Conservation (phyloP, 2,329 filamentous ascomycete genomes). For the Colletotrichum spinosum region DNA sequence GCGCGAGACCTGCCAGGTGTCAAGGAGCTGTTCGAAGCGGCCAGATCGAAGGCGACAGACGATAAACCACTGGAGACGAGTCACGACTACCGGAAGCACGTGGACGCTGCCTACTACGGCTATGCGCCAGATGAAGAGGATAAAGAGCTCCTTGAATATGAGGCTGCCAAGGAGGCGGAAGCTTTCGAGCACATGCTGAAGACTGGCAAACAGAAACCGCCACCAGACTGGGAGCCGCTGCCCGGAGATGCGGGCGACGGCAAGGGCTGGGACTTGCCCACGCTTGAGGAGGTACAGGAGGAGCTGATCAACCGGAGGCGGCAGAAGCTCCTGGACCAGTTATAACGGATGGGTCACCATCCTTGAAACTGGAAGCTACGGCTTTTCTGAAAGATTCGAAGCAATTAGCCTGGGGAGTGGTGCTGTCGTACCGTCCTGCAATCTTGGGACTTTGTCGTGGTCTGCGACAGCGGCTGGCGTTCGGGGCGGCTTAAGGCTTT, state of each 20-base stretch:
- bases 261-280: slow-evolving; percentile 83
- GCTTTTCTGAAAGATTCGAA: slow-evolving; percentile 1
- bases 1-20: slow-evolving; percentile 92
- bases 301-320: slow-evolving; percentile 90
- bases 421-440: slow-evolving; percentile 30
- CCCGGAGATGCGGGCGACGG: slow-evolving; percentile 91
- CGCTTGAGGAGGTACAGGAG: slow-evolving; percentile 91
- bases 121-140: slow-evolving; percentile 95
- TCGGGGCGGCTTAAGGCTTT: slow-evolving; percentile 19
- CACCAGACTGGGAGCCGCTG: slow-evolving; percentile 83
- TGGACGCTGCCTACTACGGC: slow-evolving; percentile 96
- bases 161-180: slow-evolving; percentile 85
- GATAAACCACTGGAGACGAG: slow-evolving; percentile 75
- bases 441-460: slow-evolving; percentile 23
- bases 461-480: slow-evolving; percentile 31
- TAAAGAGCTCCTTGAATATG: slow-evolving; percentile 81
- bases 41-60: slow-evolving; percentile 64
- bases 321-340: slow-evolving; percentile 85
- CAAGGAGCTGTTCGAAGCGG: slow-evolving; percentile 92
- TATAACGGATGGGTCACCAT: slow-evolving; percentile 51
- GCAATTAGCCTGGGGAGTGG: background rate
- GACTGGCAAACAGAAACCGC: slow-evolving; percentile 66
- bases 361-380: slow-evolving; percentile 10
- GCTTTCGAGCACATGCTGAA: slow-evolving; percentile 76
- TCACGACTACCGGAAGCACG: slow-evolving; percentile 77